Percentiles rank a stretch among this genome's conserved stretches.
Conservation (phyloP, 2,329 filamentous ascomycete genomes). For the Neopestalotiopsis sp. region DNA sequence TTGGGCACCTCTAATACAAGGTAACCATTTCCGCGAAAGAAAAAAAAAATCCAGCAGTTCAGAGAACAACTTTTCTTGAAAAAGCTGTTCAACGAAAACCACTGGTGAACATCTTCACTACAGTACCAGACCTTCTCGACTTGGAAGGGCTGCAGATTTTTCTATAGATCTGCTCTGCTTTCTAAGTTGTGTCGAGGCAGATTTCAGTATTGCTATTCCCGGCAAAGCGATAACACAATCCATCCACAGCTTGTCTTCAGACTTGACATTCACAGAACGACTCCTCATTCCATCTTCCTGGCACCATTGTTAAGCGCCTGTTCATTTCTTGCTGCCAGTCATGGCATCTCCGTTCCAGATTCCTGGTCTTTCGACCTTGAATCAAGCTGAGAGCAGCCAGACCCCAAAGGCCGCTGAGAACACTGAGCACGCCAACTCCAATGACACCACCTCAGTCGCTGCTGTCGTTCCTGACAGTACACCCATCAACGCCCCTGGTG, state of each 20-base stretch:
- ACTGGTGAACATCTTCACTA: not conserved
- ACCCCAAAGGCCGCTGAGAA: not conserved
- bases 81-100: not conserved
- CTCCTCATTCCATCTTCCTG: not conserved
- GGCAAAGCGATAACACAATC: not conserved
- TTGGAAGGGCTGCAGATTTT: not conserved
- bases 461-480: not conserved
- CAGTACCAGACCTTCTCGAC: not conserved
- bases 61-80: not conserved
- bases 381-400: slow-evolving; percentile 18
- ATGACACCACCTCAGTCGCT: not conserved
- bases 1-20: not conserved
- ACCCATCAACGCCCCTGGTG: not conserved
- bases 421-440: not conserved
- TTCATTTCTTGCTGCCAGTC: not conserved
- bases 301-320: not conserved
- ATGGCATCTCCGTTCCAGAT: slow-evolving; percentile 33
- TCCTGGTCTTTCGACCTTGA: slow-evolving; percentile 34
- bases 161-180: not conserved
- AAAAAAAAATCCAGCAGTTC: not conserved
- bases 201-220: not conserved
- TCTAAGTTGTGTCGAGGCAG: not conserved
- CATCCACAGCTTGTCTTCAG: not conserved
- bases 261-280: not conserved
- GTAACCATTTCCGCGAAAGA: not conserved